Conservation (phyloP, 305 asterid genomes). For the Striga hermonthica region DNA sequence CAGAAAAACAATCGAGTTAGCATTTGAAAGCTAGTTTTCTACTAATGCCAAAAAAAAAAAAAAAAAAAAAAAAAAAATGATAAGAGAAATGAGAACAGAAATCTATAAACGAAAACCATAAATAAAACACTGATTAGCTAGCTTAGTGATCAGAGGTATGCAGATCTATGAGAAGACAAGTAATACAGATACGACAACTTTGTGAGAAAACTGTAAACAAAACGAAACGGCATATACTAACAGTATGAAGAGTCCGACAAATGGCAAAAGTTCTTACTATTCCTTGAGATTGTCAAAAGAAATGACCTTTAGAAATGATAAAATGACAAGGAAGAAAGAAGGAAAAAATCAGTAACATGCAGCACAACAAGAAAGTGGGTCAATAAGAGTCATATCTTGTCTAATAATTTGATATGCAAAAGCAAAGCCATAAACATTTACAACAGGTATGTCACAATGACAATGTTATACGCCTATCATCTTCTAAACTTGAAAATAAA, state of each 20-base stretch:
- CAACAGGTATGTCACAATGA: neutral
- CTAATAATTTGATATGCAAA: constrained; percentile 4
- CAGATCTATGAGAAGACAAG: constrained; percentile 4
- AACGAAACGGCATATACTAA: neutral
- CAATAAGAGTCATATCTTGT: neutral
- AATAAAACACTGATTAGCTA: neutral
- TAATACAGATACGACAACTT: constrained; percentile 12
- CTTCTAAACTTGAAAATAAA: neutral
- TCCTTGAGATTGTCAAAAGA: neutral
- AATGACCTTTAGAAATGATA: neutral
- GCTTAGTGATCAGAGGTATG: constrained; percentile 17
- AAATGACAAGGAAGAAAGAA: constrained; percentile 20
- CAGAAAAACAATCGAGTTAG: constrained; percentile 40
- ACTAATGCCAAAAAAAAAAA: neutral
- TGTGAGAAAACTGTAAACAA: neutral
- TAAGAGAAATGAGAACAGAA: neutral
- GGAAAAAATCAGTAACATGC: constrained; percentile 7
- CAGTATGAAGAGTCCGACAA: too few species aligned
- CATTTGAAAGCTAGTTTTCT: constrained; percentile 19
- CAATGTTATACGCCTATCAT: neutral
- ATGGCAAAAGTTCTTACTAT: too few species aligned
- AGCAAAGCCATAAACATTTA: neutral
- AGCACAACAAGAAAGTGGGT: constrained; percentile 8
- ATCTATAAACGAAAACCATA: neutral
- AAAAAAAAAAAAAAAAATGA: constrained; percentile 15